These are phyloP conservation scores for Suhomyces atakaporum DNA, from an alignment of 1,139 yeast genomes.

Conservation along the genomic window DNA sequence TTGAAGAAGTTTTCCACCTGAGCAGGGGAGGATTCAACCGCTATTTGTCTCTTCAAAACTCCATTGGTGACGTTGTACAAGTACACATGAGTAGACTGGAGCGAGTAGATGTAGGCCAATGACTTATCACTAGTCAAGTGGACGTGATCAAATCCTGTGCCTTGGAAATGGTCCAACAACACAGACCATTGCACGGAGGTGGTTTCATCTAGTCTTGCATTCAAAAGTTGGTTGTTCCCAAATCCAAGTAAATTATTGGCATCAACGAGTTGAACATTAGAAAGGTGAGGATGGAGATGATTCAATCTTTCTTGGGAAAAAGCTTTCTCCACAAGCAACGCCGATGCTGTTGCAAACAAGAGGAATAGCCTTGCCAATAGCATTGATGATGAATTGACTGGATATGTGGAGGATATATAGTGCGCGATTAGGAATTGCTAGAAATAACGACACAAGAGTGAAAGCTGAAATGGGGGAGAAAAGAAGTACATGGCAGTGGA, in stretches of 20 bases:
- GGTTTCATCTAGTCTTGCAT: constrained; percentile 17
- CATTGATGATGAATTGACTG: background rate
- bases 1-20: constrained; percentile 18
- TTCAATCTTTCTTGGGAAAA: constrained; percentile 38
- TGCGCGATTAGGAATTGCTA: no score
- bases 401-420: background rate
- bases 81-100: constrained; percentile 14
- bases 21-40: constrained; percentile 17
- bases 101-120: constrained; percentile 20
- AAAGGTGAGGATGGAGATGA: constrained; percentile 22
- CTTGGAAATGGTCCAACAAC: constrained; percentile 19
- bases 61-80: constrained; percentile 23
- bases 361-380: constrained; percentile 3
- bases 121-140: constrained; percentile 13
- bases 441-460: no score
- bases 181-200: constrained; percentile 20
- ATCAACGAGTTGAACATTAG: constrained; percentile 18
- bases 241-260: constrained; percentile 28
- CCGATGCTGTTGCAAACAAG: constrained; percentile 13
- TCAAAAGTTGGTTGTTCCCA: constrained; percentile 31
- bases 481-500: no score
- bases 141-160: constrained; percentile 8
- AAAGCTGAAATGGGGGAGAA: no score
- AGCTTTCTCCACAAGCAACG: constrained; percentile 39
- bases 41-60: constrained; percentile 17